Conservation (phyloP, 1,284 basidiomycete species). For the Ceratobasidium sp. region DNA sequence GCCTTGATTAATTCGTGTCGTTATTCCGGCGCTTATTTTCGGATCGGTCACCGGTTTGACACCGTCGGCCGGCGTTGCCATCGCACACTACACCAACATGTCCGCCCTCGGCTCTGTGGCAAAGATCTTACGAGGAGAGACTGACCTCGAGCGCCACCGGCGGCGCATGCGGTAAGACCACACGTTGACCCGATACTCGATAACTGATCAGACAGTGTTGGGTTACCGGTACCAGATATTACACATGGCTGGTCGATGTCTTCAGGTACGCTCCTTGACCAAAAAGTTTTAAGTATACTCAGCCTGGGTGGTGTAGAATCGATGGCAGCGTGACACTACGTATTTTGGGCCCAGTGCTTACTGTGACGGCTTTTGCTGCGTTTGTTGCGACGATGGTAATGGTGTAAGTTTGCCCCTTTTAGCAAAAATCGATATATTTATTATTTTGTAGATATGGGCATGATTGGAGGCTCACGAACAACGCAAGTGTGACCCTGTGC, state of each 20-base stretch:
- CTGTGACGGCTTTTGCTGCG: slow-evolving; percentile 76
- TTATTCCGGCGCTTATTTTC: slow-evolving; percentile 3
- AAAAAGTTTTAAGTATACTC: not conserved
- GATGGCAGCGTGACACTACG: slow-evolving; percentile 30
- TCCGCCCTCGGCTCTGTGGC: slow-evolving; percentile 7
- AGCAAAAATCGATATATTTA: not conserved
- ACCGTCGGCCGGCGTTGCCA: not conserved
- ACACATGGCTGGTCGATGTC: slow-evolving; percentile 36
- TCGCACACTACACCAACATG: not conserved
- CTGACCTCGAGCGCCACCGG: slow-evolving; percentile 20
- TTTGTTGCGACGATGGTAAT: slow-evolving; percentile 45
- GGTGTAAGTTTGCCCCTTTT: slow-evolving; percentile 31
- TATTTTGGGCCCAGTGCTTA: slow-evolving; percentile 59
- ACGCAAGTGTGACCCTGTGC: too few relatives aligned
- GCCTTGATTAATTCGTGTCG: not conserved
- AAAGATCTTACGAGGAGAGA: slow-evolving; percentile 13
- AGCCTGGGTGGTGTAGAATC: not conserved
- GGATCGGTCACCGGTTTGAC: not conserved
- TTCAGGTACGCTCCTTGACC: slow-evolving; percentile 13
- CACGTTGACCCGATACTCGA: not conserved
- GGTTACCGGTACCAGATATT: slow-evolving; percentile 19
- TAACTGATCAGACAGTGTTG: not conserved
- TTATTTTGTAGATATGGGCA: slow-evolving; percentile 33
- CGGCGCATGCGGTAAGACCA: slow-evolving; percentile 22
- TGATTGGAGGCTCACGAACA: slow-evolving; percentile 48